phyloP scores from a whole-genome alignment of 1,284 basidiomycete genomes.

The Serendipita sp. region DNA sequence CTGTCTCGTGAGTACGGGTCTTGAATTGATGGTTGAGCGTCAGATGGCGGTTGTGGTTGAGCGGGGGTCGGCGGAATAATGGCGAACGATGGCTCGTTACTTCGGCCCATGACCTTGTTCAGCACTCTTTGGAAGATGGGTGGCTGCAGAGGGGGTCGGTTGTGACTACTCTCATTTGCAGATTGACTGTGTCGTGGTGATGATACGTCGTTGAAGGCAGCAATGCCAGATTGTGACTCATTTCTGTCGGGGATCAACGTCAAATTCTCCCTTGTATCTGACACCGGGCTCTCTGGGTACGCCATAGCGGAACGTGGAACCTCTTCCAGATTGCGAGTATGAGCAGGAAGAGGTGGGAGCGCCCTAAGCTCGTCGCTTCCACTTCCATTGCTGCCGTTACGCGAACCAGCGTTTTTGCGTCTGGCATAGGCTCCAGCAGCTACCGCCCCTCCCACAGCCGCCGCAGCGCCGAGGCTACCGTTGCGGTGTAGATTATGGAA shows the following conservation, averaged over 20 bases:
- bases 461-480: not conserved
- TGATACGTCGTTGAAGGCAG: not conserved
- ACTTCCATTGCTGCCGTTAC: not conserved
- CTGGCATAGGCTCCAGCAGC: not conserved
- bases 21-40: not conserved
- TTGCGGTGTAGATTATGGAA: not conserved
- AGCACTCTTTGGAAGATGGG: constrained; percentile 3
- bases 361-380: not conserved
- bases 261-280: not conserved
- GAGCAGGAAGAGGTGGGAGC: not conserved
- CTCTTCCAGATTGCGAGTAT: not conserved
- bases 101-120: not conserved
- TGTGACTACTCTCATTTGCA: not conserved
- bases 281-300: constrained; percentile 4
- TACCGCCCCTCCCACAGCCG: not conserved
- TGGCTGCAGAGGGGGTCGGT: not conserved
- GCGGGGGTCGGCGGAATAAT: not conserved
- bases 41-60: not conserved
- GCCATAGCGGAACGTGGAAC: not conserved
- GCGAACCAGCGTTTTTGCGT: not conserved
- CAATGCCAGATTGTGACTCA: not conserved
- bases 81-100: not conserved
- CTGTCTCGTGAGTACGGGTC: not conserved
- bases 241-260: not conserved
- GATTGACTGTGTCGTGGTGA: not conserved